These are phyloP conservation scores for Calonectria fujianensis DNA, from an alignment of 2,329 filamentous ascomycete genomes.

Conservation along the genomic window DNA sequence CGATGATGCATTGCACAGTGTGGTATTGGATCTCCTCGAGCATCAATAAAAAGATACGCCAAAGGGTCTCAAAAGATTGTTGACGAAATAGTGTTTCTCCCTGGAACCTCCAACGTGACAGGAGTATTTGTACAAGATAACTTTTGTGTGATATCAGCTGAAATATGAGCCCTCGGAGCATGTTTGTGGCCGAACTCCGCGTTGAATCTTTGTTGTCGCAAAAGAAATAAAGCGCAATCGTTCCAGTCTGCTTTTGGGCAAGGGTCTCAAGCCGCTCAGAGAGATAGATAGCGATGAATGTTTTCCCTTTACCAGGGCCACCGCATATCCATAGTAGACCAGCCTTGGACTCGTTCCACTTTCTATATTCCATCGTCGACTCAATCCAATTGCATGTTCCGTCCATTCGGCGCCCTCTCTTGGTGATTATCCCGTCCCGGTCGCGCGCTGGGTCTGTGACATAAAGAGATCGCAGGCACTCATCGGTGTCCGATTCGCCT, in stretches of 20 bases:
- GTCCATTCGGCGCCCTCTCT: neutral
- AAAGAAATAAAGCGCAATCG: conserved; percentile 18
- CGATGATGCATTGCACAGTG: conserved; percentile 2
- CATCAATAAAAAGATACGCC: neutral
- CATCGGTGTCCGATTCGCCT: no score
- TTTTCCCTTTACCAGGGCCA: conserved; percentile 35
- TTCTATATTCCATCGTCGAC: neutral
- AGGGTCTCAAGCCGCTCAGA: conserved; percentile 4
- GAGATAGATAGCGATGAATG: conserved; percentile 26
- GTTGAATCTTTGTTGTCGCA: conserved; percentile 17
- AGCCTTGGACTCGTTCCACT: neutral
- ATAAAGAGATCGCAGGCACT: neutral
- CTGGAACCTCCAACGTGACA: neutral
- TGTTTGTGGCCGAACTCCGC: neutral
- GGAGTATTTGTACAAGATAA: neutral
- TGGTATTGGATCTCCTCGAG: neutral
- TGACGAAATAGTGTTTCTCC: neutral
- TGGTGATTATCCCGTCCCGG: neutral
- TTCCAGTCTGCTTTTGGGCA: no score
- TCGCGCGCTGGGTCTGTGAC: neutral
- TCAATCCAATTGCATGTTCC: conserved; percentile 12
- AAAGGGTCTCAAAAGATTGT: neutral
- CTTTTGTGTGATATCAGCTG: neutral
- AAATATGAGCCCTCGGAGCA: conserved; percentile 32
- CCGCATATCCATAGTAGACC: conserved; percentile 28